Evolutionary conservation across 106 monocot genomes (phyloP).

Genomic region (Chionographis japonica): DNA sequence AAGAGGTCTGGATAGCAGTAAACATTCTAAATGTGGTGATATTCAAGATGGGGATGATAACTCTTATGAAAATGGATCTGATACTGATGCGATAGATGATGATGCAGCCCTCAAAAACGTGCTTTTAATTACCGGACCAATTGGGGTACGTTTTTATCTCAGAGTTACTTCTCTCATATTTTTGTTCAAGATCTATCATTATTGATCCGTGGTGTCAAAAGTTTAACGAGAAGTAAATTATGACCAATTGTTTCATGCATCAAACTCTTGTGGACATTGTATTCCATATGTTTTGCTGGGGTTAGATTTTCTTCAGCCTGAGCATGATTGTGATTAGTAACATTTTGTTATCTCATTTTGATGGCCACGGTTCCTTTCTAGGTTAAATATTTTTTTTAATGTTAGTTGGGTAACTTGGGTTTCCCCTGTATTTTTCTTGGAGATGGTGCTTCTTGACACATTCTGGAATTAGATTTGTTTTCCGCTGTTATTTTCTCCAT

Average conservation of each 20-base stretch:
- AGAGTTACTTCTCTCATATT: not conserved
- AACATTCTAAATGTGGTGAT: slow-evolving; percentile 13
- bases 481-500: too few relatives aligned
- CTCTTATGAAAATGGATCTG: slow-evolving; percentile 45
- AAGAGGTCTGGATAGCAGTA: slow-evolving; percentile 24
- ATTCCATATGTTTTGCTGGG: not conserved
- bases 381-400: too few relatives aligned
- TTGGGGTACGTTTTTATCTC: slow-evolving; percentile 58
- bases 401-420: too few relatives aligned
- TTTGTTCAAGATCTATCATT: too few relatives aligned
- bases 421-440: too few relatives aligned
- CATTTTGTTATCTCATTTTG: not conserved
- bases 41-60: slow-evolving; percentile 44
- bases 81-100: slow-evolving; percentile 55
- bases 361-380: too few relatives aligned
- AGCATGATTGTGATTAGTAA: not conserved
- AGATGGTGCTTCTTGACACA: too few relatives aligned
- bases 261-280: not conserved
- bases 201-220: too few relatives aligned
- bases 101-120: slow-evolving; percentile 44
- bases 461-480: too few relatives aligned
- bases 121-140: slow-evolving; percentile 82
- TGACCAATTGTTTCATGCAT: not conserved
- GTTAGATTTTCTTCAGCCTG: not conserved
- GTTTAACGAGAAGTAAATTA: not conserved